Conservation (phyloP, 73 alveolate genomes). For the Paramecium sonneborni region DNA sequence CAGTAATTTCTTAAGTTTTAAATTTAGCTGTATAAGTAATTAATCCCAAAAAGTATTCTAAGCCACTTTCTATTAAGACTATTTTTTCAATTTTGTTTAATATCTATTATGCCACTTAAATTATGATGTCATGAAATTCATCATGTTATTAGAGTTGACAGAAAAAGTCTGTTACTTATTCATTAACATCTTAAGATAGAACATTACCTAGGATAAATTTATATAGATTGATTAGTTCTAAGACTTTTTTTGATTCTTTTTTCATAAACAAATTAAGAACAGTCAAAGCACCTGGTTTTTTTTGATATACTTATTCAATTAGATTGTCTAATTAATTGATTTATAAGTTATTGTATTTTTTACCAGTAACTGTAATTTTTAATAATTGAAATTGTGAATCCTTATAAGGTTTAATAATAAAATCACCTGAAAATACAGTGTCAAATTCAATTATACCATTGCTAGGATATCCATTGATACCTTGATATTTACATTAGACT, state of each 20-base stretch:
- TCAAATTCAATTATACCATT: conserved; percentile 22
- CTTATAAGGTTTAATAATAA: neutral
- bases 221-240: neutral
- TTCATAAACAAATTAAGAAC: conserved; percentile 17
- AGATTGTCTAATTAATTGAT: neutral
- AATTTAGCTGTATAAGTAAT: neutral
- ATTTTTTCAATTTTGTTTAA: conserved; percentile 23
- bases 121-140: neutral
- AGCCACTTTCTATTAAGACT: conserved; percentile 16
- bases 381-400: neutral
- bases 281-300: neutral
- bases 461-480: neutral
- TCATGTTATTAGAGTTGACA: neutral
- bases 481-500: neutral
- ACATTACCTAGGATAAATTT: neutral
- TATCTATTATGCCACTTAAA: conserved; percentile 16
- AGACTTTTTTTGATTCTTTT: neutral
- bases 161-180: neutral
- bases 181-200: neutral
- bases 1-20: neutral
- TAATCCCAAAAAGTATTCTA: conserved; percentile 21
- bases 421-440: neutral
- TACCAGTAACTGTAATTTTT: neutral
- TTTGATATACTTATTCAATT: neutral
- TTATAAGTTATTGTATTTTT: neutral